Conservation (phyloP, 2,329 filamentous ascomycete species). For the Corynespora cassiicola region DNA sequence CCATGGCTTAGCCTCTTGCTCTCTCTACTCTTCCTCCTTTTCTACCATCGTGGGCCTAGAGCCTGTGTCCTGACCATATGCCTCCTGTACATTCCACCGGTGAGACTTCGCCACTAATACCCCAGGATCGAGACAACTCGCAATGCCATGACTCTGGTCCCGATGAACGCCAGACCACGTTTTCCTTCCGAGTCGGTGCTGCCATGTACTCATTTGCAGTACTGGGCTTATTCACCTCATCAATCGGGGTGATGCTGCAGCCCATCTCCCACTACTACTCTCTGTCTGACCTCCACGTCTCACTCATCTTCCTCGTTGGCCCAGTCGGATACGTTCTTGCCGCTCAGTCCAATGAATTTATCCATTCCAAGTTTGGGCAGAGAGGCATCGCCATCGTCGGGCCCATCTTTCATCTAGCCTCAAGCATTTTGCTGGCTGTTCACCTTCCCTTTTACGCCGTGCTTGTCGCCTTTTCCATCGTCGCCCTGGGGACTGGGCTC, state of each 20-base stretch:
- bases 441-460: constrained; percentile 41
- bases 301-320: constrained; percentile 52
- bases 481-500: constrained; percentile 49
- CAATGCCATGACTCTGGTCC: no score
- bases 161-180: no score
- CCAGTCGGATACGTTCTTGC: constrained; percentile 54
- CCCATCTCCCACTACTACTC: constrained; percentile 49
- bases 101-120: no score
- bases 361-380: constrained; percentile 52
- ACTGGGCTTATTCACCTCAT: constrained; percentile 52
- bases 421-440: constrained; percentile 31
- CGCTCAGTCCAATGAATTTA: constrained; percentile 46
- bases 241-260: constrained; percentile 43
- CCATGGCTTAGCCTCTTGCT: no score
- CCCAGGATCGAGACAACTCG: no score
- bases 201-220: constrained; percentile 66
- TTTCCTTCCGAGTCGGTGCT: constrained; percentile 54
- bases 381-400: constrained; percentile 51
- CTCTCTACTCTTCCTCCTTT: no score
- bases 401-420: constrained; percentile 45
- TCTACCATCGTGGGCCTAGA: no score
- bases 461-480: constrained; percentile 37
- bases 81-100: no score
- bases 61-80: no score
- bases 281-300: constrained; percentile 52